Base-by-base conservation (phyloP, 805 yeast genomes). In the Candida coleopterorum region DNA sequence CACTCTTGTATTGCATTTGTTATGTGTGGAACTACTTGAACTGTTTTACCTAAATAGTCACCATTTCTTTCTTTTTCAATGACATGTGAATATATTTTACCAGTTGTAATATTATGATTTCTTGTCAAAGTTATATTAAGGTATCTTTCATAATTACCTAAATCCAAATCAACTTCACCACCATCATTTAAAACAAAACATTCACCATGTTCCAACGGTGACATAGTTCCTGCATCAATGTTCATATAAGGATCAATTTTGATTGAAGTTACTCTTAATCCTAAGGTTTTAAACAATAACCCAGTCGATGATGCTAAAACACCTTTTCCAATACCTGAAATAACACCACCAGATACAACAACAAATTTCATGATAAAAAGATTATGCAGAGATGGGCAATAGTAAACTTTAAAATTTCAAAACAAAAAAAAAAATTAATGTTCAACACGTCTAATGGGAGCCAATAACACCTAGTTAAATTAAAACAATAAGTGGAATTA, bases 221-320 rank as follows among this genome's bases (percentile, higher is more conserved):
- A 86, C 99, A 93, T 93, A 30, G 99, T 93, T 53, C 99, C 99
- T 26, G 99, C 99, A 69, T 93, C 99, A 50, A 93, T 87, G 68
- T 93, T 93, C 95, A 93, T 85, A 67, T 93, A 93, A 27, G 99
- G 99, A 69, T 93, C 99, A 55, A 93, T 93, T 64, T 93, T 93
- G 70, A 93, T 90, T 11, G 97, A 88, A 4, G 98, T 90, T 44
- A 90, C 97, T 58, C 95, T 81, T 54, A 85, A 74, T 43, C 99
- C 99, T 41, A 86, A 68, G 27, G 98, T 89, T 64, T 93, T 93
- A 64, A 93, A 75, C 46, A 93, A 64, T 66, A 93, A 79, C 43
- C 99, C 99, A 23, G 97, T 93, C 42, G 97, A 87, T 24, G 97
- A 88, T 43, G 99, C 98, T 41, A 84, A 74, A 45, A 93, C 98